Evolutionary conservation across 176 grass and related monocot species (phyloP), one percentile per base, ranked within the genome.

Genomic region (Saccharum officinarum): DNA sequence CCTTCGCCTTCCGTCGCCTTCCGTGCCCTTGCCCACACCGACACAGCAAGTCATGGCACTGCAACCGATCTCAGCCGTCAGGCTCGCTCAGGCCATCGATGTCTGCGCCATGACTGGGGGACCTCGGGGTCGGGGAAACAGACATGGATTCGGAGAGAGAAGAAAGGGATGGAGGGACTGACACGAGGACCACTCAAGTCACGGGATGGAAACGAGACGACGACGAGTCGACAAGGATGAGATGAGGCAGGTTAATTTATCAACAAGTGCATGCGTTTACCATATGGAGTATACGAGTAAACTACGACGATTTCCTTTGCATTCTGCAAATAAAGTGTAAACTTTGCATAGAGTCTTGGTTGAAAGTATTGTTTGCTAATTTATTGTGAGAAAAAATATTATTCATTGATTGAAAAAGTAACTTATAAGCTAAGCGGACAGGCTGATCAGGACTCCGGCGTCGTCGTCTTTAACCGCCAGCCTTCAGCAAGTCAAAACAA

Each of bases 181-280:
- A 63, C 31, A n/a, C 5, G 45, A 78, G 88, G 88, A 90, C 88
- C 88, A 90, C 80, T 0, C 75, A 63, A 64, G 83, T 90, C 88
- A 90, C 88, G 88, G 88, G 84, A 66, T 68, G 50, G 40, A 71
- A 49, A 30, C 3, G 25, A 68, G 60, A 86, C 8, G 54, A 39
- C 60, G 60, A 52, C 38, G 69, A 71, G 10, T 0, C 23, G 22
- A 61, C 7, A 15, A 25, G 22, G 23, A 60, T 60, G 20, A 60
- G 66, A 17, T 13, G 47, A 54, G 46, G 31, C 44, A 37, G 8
- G 22, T 37, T 61, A 25, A 3, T 17, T 23, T 60, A n/a, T 10
- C 22, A 60, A 57, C 20, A 57, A 57, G 18, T 8, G 17, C 18
- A 10, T 59, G 20, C 20, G 7, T 23, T 57, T 57, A n/a, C 54